Conservation (phyloP, 179 eudicot genomes). For the Heliamphora pulchella region DNA sequence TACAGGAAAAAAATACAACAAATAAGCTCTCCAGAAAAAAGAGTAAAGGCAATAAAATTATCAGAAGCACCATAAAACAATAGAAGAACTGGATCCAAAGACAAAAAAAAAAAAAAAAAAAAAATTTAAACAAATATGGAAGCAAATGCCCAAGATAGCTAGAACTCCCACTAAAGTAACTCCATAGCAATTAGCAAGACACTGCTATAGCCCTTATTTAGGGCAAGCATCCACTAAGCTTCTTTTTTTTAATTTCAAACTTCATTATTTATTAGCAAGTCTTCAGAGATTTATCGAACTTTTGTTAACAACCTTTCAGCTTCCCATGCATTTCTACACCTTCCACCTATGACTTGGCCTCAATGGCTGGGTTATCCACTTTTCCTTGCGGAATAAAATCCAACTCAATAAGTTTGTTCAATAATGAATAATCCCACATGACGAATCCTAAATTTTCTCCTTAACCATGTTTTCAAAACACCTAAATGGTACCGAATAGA, state of each 20-base stretch:
- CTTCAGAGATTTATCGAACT: not conserved
- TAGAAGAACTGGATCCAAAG: not conserved
- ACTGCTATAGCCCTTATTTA: not conserved
- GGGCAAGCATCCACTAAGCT: not conserved
- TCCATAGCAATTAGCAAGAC: not conserved
- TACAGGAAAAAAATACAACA: not conserved
- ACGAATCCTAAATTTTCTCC: not conserved
- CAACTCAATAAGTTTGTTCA: not conserved
- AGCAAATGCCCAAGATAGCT: not conserved
- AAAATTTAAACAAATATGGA: not conserved
- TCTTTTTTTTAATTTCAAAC: not conserved
- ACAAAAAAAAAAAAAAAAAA: not conserved
- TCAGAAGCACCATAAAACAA: not conserved
- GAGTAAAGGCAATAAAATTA: not conserved
- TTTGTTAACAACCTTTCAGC: not conserved
- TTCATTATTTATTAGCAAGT: not conserved
- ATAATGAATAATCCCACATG: no score
- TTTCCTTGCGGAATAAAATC: not conserved
- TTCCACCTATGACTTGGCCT: not conserved
- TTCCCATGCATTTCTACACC: constrained; percentile 3
- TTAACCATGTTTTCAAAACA: not conserved
- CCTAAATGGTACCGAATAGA: not conserved
- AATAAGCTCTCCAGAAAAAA: constrained; percentile 4
- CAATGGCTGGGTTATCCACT: not conserved
- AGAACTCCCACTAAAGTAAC: not conserved